Evolutionary conservation across 495 filamentous ascomycete genomes (phyloP), one percentile per base, ranked within the genome.

Genomic region (Amphirosellinia nigrospora): DNA sequence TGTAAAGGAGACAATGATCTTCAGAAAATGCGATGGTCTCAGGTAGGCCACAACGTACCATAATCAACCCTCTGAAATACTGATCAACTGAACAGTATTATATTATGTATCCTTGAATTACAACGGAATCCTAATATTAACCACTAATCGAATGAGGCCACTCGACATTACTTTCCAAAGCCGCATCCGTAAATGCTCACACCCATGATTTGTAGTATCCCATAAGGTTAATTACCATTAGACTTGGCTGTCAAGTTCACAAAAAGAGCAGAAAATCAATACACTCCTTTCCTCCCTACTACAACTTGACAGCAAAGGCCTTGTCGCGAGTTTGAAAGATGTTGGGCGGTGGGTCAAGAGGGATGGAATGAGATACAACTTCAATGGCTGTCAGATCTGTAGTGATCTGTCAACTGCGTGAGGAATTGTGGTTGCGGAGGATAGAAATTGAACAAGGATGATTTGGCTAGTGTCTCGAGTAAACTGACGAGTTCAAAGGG

Each of bases 81-180:
- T 5, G 38, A 16, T 59, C 28, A 56, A 16, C 26, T 43, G n/a
- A 7, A 43, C 38, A 66, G 74, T 74, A 4, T 89, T n/a, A n/a
- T 90, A 69, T 75, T 89, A 0, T 79, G 88, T 1, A 79, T 81
- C 0, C 77, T 90, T 0, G 88, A 89, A 65, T 89, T 90, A 89
- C 64, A 70, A 79, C 0, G 87, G 87, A 10, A 85, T 89, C 26
- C 79, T 89, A 2, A 86, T 89, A 70, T 73, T 89, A 9, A 88
- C 87, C 0, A 87, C 86, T 0, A 89, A 88, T 71, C 78, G 86
- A 6, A 81, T 89, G 11, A 82, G 77, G 4, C 81, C 75, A 0
- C 84, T 89, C 56, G 86, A 88, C 66, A 81, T 86, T 46, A 87
- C 86, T 46, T 50, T 68, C 4, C 65, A 68, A 55, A 56, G 50